Conservation (phyloP, 2,329 filamentous ascomycete genomes). For the Sporothrix inflata region DNA sequence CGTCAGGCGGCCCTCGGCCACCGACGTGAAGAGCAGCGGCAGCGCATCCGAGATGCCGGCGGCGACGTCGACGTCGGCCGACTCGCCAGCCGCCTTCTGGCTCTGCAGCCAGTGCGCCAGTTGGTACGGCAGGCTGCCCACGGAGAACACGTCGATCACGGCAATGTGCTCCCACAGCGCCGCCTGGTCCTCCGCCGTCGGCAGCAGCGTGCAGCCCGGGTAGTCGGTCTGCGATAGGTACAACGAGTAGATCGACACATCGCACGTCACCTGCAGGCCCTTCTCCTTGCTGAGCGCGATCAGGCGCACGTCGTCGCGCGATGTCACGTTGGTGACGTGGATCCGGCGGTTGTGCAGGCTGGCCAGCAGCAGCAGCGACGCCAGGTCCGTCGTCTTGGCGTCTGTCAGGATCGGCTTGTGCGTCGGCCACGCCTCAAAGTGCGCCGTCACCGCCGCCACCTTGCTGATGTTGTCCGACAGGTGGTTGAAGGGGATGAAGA, state of each 20-base stretch:
- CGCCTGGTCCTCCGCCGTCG: constrained; percentile 68
- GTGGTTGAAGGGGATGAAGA: constrained; percentile 84
- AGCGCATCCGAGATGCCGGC: constrained; percentile 73
- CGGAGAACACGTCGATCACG: constrained; percentile 77
- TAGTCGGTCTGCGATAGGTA: constrained; percentile 74
- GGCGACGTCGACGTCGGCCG: constrained; percentile 51
- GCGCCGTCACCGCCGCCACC: constrained; percentile 75
- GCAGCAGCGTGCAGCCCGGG: constrained; percentile 67
- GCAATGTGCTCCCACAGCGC: constrained; percentile 74
- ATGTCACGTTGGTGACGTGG: constrained; percentile 80
- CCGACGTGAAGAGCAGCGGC: constrained; percentile 74
- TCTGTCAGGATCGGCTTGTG: constrained; percentile 82
- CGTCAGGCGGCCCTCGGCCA: constrained; percentile 72
- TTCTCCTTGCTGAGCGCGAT: constrained; percentile 80
- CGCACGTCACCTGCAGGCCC: constrained; percentile 80
- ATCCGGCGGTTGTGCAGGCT: constrained; percentile 78
- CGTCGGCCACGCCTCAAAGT: constrained; percentile 76
- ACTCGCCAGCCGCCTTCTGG: constrained; percentile 2
- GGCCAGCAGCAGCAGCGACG: constrained; percentile 73
- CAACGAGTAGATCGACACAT: constrained; percentile 78
- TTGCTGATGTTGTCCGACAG: constrained; percentile 82
- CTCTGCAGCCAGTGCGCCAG: constrained; percentile 60
- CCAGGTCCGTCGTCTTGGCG: constrained; percentile 74
- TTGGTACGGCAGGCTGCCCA: constrained; percentile 78
- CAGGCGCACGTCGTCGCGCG: constrained; percentile 76